Evolutionary conservation across 495 filamentous ascomycete species (phyloP).

Genomic region (Hypomontagnella submonticulosa): DNA sequence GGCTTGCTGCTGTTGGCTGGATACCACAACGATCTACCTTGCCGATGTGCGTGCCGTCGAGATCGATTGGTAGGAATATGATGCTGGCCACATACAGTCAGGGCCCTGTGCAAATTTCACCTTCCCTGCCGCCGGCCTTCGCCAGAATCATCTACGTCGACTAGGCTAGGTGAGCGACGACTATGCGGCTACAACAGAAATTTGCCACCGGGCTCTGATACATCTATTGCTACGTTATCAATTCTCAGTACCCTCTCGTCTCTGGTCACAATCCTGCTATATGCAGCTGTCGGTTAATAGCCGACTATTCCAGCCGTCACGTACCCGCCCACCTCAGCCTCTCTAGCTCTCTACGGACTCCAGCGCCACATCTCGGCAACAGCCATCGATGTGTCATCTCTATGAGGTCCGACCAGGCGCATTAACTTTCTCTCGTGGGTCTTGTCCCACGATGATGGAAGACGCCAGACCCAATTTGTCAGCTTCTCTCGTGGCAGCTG

Average conservation of each 20-base stretch:
- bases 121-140: conserved; percentile 48
- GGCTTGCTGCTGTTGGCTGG: conserved; percentile 49
- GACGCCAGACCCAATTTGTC: conserved; percentile 67
- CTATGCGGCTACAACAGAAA: conserved; percentile 55
- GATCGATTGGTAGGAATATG: conserved; percentile 53
- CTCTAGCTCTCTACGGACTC: conserved; percentile 44
- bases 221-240: conserved; percentile 46
- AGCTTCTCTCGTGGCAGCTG: conserved; percentile 45
- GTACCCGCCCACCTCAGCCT: conserved; percentile 41
- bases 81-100: conserved; percentile 57
- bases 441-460: conserved; percentile 62
- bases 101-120: conserved; percentile 41
- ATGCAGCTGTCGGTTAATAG: conserved; percentile 37
- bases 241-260: conserved; percentile 51
- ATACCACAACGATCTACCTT: conserved; percentile 30
- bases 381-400: conserved; percentile 53
- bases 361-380: conserved; percentile 57
- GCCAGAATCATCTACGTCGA: conserved; percentile 55
- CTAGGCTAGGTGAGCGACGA: conserved; percentile 50
- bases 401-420: conserved; percentile 71
- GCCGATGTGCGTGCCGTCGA: conserved; percentile 24
- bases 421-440: conserved; percentile 75
- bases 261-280: conserved; percentile 30
- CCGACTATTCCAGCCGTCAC: conserved; percentile 28
- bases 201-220: conserved; percentile 26